Percentiles rank a stretch among this genome's conserved stretches.
phyloP scores from a whole-genome alignment of 2,329 filamentous ascomycete species.

The Colletotrichum tropicicola region DNA sequence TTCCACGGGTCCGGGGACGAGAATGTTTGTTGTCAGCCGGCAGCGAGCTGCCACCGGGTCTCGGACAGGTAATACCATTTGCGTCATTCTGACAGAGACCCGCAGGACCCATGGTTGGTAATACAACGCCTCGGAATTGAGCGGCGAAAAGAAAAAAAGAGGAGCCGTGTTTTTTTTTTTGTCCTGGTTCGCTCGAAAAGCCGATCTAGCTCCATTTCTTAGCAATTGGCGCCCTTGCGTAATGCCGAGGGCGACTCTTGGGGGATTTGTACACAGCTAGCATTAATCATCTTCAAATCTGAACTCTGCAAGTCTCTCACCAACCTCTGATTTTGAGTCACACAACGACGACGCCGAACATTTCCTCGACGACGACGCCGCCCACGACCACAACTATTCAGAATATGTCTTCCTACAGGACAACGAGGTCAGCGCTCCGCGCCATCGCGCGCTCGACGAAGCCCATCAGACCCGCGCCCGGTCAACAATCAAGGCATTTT shows the following conservation, averaged over 20 bases:
- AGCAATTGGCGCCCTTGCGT: neutral
- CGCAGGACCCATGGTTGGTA: slow-evolving; percentile 24
- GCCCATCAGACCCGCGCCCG: slow-evolving; percentile 2
- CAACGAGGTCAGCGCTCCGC: slow-evolving; percentile 24
- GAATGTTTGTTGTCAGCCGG: no score
- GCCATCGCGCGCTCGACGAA: slow-evolving; percentile 22
- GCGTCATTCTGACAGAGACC: slow-evolving; percentile 16
- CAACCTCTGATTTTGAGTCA: neutral
- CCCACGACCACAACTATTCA: neutral
- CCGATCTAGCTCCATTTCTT: neutral
- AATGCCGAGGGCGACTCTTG: slow-evolving; percentile 12
- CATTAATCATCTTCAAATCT: neutral
- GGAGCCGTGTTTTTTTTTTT: no score
- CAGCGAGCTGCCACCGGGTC: no score
- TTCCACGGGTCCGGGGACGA: no score
- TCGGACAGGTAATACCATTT: no score
- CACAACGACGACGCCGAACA: neutral
- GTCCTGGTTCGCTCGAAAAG: slow-evolving; percentile 8
- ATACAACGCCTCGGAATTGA: slow-evolving; percentile 27
- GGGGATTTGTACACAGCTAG: slow-evolving; percentile 4
- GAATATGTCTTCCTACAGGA: slow-evolving; percentile 29
- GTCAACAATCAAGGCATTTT: slow-evolving; percentile 20
- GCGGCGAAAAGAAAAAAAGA: slow-evolving; percentile 9
- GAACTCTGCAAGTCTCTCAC: neutral
- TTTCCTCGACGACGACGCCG: no score